phyloP scores from a whole-genome alignment of 2,329 filamentous ascomycete species.

The Neofusicoccum kwambonambiense region DNA sequence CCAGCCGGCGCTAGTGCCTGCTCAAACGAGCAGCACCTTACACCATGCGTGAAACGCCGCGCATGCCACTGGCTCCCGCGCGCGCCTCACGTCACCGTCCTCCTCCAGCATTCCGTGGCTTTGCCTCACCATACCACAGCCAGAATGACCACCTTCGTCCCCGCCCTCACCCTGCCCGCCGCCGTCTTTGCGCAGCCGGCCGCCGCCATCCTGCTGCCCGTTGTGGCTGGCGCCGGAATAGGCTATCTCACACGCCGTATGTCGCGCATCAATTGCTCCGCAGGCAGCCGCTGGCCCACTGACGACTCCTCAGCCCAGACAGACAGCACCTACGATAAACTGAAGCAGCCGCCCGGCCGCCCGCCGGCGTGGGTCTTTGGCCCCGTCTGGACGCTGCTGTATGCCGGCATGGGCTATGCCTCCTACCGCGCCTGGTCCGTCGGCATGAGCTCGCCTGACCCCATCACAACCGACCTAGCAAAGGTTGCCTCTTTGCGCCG shows the following conservation, averaged over 20 bases:
- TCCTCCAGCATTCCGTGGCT: background rate
- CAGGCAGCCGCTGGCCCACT: constrained; percentile 6
- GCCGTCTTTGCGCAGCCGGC: constrained; percentile 71
- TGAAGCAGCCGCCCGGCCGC: constrained; percentile 64
- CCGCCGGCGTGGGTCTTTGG: constrained; percentile 60
- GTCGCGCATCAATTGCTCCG: constrained; percentile 27
- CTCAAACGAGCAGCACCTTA: background rate
- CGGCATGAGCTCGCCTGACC: constrained; percentile 57
- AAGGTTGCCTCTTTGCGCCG: constrained; percentile 39
- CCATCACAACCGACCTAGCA: constrained; percentile 55
- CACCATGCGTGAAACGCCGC: no score
- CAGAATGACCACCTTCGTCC: constrained; percentile 76
- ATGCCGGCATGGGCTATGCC: constrained; percentile 80
- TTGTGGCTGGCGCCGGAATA: constrained; percentile 70
- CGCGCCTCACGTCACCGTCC: constrained; percentile 12
- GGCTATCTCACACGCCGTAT: constrained; percentile 67
- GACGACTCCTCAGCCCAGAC: constrained; percentile 50
- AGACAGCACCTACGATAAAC: constrained; percentile 60
- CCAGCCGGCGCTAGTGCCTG: constrained; percentile 14
- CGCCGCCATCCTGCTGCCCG: constrained; percentile 71
- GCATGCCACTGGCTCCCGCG: constrained; percentile 7
- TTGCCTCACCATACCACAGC: background rate
- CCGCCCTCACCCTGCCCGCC: constrained; percentile 72
- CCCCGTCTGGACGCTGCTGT: constrained; percentile 59
- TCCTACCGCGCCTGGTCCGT: constrained; percentile 72